Evolutionary conservation across 345 rosid genomes (phyloP).

Genomic region (Ailanthus altissimus): DNA sequence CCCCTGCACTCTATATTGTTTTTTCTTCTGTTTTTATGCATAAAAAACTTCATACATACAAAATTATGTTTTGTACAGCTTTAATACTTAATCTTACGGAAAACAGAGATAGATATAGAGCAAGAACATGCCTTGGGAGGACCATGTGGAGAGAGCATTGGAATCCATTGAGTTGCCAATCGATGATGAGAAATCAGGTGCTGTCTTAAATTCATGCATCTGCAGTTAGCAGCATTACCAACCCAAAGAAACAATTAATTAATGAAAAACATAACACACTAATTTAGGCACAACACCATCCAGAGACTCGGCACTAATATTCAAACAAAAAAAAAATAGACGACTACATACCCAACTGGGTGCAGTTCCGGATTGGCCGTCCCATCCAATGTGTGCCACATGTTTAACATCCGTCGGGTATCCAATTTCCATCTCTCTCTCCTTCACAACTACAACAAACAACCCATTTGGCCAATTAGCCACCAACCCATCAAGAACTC

Average conservation of each 20-base stretch:
- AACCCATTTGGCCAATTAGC: constrained; percentile 8
- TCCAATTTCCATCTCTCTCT: constrained; percentile 85
- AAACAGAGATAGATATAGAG: not conserved
- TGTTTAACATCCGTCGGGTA: constrained; percentile 95
- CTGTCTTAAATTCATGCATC: constrained; percentile 80
- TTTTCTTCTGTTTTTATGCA: not conserved
- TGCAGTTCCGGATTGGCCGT: constrained; percentile 64
- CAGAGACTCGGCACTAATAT: not conserved
- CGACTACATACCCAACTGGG: constrained; percentile 81
- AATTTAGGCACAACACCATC: constrained; percentile 2
- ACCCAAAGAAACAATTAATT: constrained; percentile 12
- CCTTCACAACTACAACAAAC: constrained; percentile 57
- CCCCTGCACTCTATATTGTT: not conserved
- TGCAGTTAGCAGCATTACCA: constrained; percentile 33
- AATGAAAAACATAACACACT: not conserved
- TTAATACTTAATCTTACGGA: not conserved
- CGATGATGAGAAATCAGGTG: constrained; percentile 67
- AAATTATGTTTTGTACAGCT: not conserved
- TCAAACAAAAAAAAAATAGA: not conserved
- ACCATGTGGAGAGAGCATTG: constrained; percentile 58
- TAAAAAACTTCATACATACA: not conserved
- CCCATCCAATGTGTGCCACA: constrained; percentile 91
- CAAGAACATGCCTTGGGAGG: constrained; percentile 59
- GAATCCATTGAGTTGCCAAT: constrained; percentile 56
- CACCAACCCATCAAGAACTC: constrained; percentile 1